Evolutionary conservation across 805 yeast species (phyloP), one percentile per base, ranked within the genome.

Genomic region (Yarrowia sp.): DNA sequence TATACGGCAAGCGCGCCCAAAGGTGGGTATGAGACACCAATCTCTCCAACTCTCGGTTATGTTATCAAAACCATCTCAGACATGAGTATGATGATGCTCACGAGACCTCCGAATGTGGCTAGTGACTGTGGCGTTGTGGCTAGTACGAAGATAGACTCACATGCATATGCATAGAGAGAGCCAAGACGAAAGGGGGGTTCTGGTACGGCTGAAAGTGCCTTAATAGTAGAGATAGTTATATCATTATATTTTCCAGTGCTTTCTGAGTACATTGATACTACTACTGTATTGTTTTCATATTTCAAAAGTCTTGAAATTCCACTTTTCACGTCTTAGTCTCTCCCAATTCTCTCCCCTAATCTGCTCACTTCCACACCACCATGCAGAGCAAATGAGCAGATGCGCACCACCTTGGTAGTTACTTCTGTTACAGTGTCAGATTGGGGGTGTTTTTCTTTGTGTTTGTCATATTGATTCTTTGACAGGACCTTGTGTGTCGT

Each of bases 121-220:
- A 30, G 56, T 52, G 56, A 46, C 13, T 34, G 56, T 52, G 56
- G 56, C 56, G 56, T 36, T 52, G 56, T 52, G 56, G 56, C 56
- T 52, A 36, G 56, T 52, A 19, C 56, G 42, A 52, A 52, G 30
- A 52, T 36, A 52, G 42, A 19, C 56, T 17, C 33, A 19, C 56
- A 36, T 52, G 56, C 56, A 36, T 52, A 13, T 52, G 56, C 56
- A 52, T 52, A 52, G 56, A 36, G 56, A 36, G 56, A 52, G 56
- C 56, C 36, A 52, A 36, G 42, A 36, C 30, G 6, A 34, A 17
- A 14, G 30, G 19, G 56, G 56, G 56, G 56, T 13, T 30, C 1
- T 36, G 1, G 15, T 8, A 24, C 33, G 13, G n/a, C 9, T 4
- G 1, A n/a, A 5, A 30, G 19, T 17, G n/a, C 4, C 9, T 9